Evolutionary conservation across 2,329 filamentous ascomycete genomes (phyloP), one percentile per base, ranked within the genome.

Genomic region (Samsoniella hepiali): DNA sequence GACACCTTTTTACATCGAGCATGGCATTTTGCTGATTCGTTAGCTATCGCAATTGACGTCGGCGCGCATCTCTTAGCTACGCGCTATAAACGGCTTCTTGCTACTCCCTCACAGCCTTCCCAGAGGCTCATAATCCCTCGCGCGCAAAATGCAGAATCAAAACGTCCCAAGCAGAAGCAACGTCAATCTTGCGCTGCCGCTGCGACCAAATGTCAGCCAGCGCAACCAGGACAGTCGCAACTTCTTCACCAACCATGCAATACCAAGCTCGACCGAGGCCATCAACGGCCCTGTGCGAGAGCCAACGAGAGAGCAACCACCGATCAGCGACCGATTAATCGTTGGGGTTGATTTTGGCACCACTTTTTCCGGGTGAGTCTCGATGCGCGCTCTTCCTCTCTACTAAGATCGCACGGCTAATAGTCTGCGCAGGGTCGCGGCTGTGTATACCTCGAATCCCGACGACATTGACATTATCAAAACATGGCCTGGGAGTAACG

Each of bases 401-500:
- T 32, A n/a, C 45, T 42, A 38, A 42, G 38, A 60, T 32, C 42
- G 17, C 45, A 34, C 40, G 51, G n/a, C 50, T 59, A 58, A 62
- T 36, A n/a, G 38, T 36, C 32, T 53, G 17, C 29, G 15, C 45
- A 77, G 75, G 29, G 88, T 91, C 64, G 89, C 89, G 7, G 87
- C 88, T 36, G 88, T 91, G 4, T 91, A 91, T 69, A 90, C 88
- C 15, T 88, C 86, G 4, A 91, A 87, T 1, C 90, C 90, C 13
- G 90, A 93, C 73, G 90, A 93, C 73, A 81, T 93, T 64, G 89
- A 93, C 72, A 91, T 93, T 70, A 92, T 93, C 78, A 93, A 92
- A 78, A 89, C 85, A 15, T 94, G 91, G 91, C 90, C 91, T 0
- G 91, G 91, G 32, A 89, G 89, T 34, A 93, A 93, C 71, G 90